These are phyloP conservation scores for Tetrahymena elliotti DNA, from an alignment of 73 alveolate genomes.

Conservation along the genomic window DNA sequence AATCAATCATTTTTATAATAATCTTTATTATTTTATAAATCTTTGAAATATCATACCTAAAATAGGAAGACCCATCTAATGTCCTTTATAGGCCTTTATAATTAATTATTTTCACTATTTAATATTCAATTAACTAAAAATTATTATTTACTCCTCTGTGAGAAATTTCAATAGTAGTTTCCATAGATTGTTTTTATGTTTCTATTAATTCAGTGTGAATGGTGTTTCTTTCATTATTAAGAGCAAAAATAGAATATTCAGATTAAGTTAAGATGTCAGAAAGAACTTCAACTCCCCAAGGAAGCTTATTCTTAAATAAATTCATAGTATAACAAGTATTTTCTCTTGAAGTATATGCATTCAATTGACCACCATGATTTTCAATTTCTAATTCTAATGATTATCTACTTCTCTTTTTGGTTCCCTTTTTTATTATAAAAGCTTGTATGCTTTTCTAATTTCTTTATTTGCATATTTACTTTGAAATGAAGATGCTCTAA, in stretches of 20 bases:
- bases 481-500: constrained; percentile 87
- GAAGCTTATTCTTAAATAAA: constrained; percentile 46
- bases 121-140: constrained; percentile 5
- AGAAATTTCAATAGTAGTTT: constrained; percentile 49
- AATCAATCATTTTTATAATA: not conserved
- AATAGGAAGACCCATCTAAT: constrained; percentile 84
- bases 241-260: constrained; percentile 45
- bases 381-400: constrained; percentile 80
- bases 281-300: constrained; percentile 59
- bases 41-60: constrained; percentile 11
- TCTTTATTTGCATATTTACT: constrained; percentile 55
- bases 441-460: constrained; percentile 53
- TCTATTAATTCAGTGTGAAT: constrained; percentile 73
- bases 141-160: constrained; percentile 34
- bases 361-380: constrained; percentile 72
- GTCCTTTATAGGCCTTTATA: constrained; percentile 54
- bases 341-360: constrained; percentile 93
- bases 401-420: constrained; percentile 61
- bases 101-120: constrained; percentile 43
- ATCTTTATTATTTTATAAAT: not conserved
- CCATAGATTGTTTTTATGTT: constrained; percentile 62
- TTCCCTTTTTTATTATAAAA: constrained; percentile 67
- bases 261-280: constrained; percentile 79
- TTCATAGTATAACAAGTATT: constrained; percentile 76
- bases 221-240: constrained; percentile 75